These are phyloP conservation scores for button mushroom (Agaricus bisporus) DNA, from an alignment of 768 basidiomycete species.

Conservation along the genomic window DNA sequence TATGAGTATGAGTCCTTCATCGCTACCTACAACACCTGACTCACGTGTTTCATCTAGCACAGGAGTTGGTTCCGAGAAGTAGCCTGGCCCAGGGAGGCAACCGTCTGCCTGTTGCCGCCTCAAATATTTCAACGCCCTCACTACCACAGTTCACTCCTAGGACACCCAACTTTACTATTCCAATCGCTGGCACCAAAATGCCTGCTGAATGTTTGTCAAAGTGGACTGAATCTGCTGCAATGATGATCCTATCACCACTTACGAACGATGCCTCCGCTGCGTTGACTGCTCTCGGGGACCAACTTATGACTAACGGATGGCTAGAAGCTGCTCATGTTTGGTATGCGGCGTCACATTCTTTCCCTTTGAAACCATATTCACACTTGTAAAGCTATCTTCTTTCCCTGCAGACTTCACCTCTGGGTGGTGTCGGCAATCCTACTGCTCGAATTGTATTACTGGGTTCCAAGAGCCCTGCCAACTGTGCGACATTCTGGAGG, in stretches of 20 bases:
- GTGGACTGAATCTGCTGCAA: conserved; percentile 85
- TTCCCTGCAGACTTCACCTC: conserved; percentile 70
- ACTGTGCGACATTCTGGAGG: conserved; percentile 44
- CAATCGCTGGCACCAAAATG: conserved; percentile 38
- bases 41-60: conserved; percentile 40
- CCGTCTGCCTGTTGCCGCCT: conserved; percentile 28
- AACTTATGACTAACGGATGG: conserved; percentile 64
- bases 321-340: conserved; percentile 88
- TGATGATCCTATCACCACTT: conserved; percentile 72
- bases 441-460: conserved; percentile 66
- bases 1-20: conserved; percentile 27
- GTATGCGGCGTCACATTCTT: conserved; percentile 36
- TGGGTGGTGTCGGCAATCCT: conserved; percentile 66
- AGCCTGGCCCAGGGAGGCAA: conserved; percentile 36
- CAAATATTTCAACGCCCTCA: conserved; percentile 23
- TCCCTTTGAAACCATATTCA: neutral
- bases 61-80: conserved; percentile 63
- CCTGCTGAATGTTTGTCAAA: conserved; percentile 58
- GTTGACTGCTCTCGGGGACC: conserved; percentile 81
- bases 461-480: conserved; percentile 58
- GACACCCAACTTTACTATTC: conserved; percentile 55
- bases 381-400: conserved; percentile 67
- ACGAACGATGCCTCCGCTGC: conserved; percentile 65
- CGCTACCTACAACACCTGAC: neutral
- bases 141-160: conserved; percentile 40